Percentiles rank a stretch among this genome's conserved stretches.
Evolutionary conservation across 345 rosid genomes (phyloP).

Genomic region (Populus tremula): DNA sequence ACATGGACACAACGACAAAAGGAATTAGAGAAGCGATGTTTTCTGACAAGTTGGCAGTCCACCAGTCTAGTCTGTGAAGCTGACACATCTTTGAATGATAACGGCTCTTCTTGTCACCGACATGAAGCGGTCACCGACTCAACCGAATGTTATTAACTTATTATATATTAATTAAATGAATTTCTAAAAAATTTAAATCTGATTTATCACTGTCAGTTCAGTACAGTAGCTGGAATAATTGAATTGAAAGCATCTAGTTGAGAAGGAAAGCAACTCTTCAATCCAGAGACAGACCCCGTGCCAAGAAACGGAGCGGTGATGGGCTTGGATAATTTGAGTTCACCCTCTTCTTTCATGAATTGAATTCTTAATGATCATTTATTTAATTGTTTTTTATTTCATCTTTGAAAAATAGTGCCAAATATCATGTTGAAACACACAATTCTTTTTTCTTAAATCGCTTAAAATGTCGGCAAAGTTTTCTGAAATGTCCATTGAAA

Average conservation of each 20-base stretch:
- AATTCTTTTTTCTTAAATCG: background rate
- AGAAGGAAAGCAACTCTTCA: too few species aligned
- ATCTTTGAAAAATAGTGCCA: too few species aligned
- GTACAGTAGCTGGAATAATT: too few species aligned
- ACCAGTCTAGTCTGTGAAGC: background rate
- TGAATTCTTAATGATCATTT: too few species aligned
- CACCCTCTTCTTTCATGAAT: too few species aligned
- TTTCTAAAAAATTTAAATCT: background rate
- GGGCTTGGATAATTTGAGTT: too few species aligned
- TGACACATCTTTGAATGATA: background rate
- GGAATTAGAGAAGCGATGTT: background rate
- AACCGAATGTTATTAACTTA: background rate
- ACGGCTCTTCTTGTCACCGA: background rate
- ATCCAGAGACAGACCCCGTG: too few species aligned
- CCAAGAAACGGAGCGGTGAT: too few species aligned
- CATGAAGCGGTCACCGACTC: background rate
- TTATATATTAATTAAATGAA: background rate
- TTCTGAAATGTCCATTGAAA: background rate
- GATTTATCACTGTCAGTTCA: background rate
- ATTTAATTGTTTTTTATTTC: too few species aligned
- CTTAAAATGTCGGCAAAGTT: background rate
- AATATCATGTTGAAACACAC: background rate
- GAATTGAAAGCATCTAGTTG: too few species aligned
- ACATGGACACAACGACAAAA: background rate
- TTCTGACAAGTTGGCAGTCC: background rate